Conservation (phyloP, 2,329 filamentous ascomycete genomes). For the Colletotrichum godetiae region DNA sequence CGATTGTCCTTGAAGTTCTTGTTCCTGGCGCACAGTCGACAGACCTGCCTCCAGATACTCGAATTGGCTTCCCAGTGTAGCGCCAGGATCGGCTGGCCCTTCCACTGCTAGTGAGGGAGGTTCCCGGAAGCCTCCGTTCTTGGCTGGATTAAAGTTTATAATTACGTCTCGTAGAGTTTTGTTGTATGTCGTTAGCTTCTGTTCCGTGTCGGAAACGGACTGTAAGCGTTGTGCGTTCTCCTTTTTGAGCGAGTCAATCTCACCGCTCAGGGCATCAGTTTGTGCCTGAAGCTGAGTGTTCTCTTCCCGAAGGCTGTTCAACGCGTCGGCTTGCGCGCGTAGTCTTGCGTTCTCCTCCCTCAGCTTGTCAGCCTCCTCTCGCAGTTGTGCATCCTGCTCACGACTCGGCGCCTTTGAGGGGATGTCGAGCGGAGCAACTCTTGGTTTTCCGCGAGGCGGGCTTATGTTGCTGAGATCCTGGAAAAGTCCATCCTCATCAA, state of each 20-base stretch:
- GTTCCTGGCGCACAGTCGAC: slow-evolving; percentile 68
- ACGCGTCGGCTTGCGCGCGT: slow-evolving; percentile 44
- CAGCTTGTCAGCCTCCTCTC: slow-evolving; percentile 58
- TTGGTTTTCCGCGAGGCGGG: slow-evolving; percentile 46
- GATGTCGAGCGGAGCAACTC: slow-evolving; percentile 64
- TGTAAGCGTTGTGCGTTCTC: slow-evolving; percentile 54
- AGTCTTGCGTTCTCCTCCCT: slow-evolving; percentile 59
- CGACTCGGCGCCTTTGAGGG: slow-evolving; percentile 68
- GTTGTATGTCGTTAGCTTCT: slow-evolving; percentile 76
- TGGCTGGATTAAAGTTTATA: slow-evolving; percentile 69
- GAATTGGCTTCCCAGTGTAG: slow-evolving; percentile 66
- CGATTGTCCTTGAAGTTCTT: slow-evolving; percentile 54
- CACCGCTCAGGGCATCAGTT: slow-evolving; percentile 46
- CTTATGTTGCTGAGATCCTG: slow-evolving; percentile 60
- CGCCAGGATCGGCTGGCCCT: slow-evolving; percentile 3
- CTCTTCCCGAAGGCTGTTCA: slow-evolving; percentile 46
- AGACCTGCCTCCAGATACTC: slow-evolving; percentile 78
- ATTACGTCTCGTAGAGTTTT: slow-evolving; percentile 74
- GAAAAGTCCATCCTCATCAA: slow-evolving; percentile 84
- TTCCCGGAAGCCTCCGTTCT: slow-evolving; percentile 57
- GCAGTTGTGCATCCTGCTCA: slow-evolving; percentile 63
- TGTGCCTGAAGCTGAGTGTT: slow-evolving; percentile 45
- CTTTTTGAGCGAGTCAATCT: slow-evolving; percentile 50
- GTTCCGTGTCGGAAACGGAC: slow-evolving; percentile 71
- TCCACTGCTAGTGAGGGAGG: slow-evolving; percentile 46